Percentiles rank a stretch among this genome's conserved stretches.
Conservation (phyloP, 2,329 filamentous ascomycete genomes). For the Pseudohalonectria lignicola region DNA sequence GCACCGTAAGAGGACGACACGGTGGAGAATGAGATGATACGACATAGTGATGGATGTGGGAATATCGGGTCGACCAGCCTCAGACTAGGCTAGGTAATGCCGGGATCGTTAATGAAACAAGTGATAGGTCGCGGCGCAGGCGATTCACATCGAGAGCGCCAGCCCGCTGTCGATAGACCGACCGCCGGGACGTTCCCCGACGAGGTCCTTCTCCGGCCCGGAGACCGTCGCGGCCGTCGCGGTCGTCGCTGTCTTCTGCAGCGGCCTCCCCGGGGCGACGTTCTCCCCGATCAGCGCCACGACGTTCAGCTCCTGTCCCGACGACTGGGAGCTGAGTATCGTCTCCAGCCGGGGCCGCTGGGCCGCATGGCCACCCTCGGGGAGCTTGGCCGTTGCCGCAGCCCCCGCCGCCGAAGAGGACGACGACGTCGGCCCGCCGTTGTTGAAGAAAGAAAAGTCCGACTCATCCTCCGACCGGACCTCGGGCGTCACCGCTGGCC, state of each 20-base stretch:
- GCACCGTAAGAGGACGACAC: no score
- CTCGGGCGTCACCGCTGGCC: constrained; percentile 8
- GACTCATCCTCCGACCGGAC: constrained; percentile 19
- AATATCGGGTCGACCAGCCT: no score
- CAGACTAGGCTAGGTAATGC: no score
- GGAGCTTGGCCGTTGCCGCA: constrained; percentile 6
- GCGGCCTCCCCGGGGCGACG: not conserved
- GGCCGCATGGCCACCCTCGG: constrained; percentile 20
- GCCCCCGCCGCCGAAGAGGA: not conserved
- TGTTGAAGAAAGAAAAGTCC: constrained; percentile 3
- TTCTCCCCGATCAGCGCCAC: no score
- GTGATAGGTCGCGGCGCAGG: no score
- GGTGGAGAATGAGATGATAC: no score
- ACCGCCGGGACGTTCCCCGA: constrained; percentile 6
- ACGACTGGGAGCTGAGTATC: constrained; percentile 28
- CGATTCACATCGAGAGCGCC: constrained; percentile 9
- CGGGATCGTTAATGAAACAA: no score
- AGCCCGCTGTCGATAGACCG: constrained; percentile 16
- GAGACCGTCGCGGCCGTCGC: no score
- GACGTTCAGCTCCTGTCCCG: no score
- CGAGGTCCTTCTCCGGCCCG: not conserved
- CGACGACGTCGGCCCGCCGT: not conserved
- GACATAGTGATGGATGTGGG: no score
- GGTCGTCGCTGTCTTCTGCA: not conserved
- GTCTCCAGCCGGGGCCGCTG: constrained; percentile 34